A percentile compares a stretch with the other conserved stretches of the same genome.
Conservation (phyloP, 495 filamentous ascomycete species). For the Hypoxylon fragiforme region DNA sequence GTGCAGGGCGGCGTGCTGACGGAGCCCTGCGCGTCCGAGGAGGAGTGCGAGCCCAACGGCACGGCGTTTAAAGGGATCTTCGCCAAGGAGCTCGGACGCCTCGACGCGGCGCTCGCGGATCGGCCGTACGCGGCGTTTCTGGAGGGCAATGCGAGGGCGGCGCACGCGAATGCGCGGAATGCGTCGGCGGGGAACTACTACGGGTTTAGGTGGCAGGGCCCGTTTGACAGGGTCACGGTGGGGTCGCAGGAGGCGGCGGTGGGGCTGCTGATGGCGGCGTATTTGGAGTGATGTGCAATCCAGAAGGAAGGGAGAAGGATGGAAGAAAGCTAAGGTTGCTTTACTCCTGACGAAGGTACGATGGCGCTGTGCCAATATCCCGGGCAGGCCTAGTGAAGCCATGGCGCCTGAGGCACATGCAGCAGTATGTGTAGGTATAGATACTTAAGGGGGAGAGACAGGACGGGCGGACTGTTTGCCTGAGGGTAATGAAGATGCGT, state of each 20-base stretch:
- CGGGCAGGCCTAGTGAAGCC: too few relatives aligned
- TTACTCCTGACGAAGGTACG: too few relatives aligned
- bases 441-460: too few relatives aligned
- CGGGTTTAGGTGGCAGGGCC: slow-evolving; percentile 60
- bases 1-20: slow-evolving; percentile 59
- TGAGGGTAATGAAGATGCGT: too few relatives aligned
- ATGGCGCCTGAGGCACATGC: too few relatives aligned
- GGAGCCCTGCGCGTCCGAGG: slow-evolving; percentile 57
- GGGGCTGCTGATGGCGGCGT: slow-evolving; percentile 60
- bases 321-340: too few relatives aligned
- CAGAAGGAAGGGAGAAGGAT: too few relatives aligned
- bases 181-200: slow-evolving; percentile 49
- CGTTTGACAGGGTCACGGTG: slow-evolving; percentile 47
- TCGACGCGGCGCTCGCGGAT: slow-evolving; percentile 53
- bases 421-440: too few relatives aligned
- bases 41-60: slow-evolving; percentile 57
- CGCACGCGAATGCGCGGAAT: slow-evolving; percentile 58
- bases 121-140: slow-evolving; percentile 57
- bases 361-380: too few relatives aligned
- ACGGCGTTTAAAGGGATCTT: slow-evolving; percentile 78
- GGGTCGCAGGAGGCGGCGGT: slow-evolving; percentile 64
- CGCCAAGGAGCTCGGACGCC: slow-evolving; percentile 60
- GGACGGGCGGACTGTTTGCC: too few relatives aligned
- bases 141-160: slow-evolving; percentile 56
- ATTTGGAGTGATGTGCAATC: background rate